phyloP scores from a whole-genome alignment of 2,329 filamentous ascomycete genomes.

The Fusarium goolgardi region DNA sequence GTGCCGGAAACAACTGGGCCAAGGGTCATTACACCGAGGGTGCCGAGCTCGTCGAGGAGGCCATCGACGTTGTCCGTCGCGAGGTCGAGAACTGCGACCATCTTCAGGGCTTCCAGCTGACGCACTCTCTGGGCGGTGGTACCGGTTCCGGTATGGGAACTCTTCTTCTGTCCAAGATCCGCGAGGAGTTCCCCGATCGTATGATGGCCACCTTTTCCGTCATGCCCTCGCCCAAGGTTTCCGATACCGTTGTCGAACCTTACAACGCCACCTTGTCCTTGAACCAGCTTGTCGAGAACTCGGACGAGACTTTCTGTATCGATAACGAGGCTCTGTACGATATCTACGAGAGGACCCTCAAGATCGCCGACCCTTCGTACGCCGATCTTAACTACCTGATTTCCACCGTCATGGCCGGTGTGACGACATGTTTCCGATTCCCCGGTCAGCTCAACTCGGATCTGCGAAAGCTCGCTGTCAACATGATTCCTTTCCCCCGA shows the following conservation, averaged over 20 bases:
- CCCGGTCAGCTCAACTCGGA: slow-evolving; percentile 99
- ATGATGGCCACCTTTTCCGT: slow-evolving; percentile 99
- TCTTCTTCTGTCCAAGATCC: slow-evolving; percentile 99
- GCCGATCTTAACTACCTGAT: slow-evolving; percentile 99
- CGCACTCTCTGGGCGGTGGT: slow-evolving; percentile 99
- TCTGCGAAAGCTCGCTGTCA: slow-evolving; percentile 98
- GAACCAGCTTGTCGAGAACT: slow-evolving; percentile 99
- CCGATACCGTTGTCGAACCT: slow-evolving; percentile 98
- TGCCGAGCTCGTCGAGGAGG: slow-evolving; percentile 97
- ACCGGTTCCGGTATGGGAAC: slow-evolving; percentile 99
- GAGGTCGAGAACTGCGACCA: slow-evolving; percentile 99
- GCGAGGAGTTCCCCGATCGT: slow-evolving; percentile 99
- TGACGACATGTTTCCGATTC: slow-evolving; percentile 98
- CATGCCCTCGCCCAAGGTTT: slow-evolving; percentile 98
- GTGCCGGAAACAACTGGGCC: slow-evolving; percentile 99
- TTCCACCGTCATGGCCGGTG: slow-evolving; percentile 99
- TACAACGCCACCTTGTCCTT: slow-evolving; percentile 99
- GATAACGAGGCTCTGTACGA: slow-evolving; percentile 99
- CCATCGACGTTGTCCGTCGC: slow-evolving; percentile 97
- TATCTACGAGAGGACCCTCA: slow-evolving; percentile 99
- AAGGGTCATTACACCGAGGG: slow-evolving; percentile 99
- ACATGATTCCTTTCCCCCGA: slow-evolving; percentile 99
- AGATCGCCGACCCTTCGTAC: slow-evolving; percentile 98
- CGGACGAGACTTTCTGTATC: slow-evolving; percentile 99
- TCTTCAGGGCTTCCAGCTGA: slow-evolving; percentile 99